A percentile compares a stretch with the other conserved stretches of the same genome.
Evolutionary conservation across 257 asterid genomes (phyloP).

Genomic region (Scutellaria barbata): DNA sequence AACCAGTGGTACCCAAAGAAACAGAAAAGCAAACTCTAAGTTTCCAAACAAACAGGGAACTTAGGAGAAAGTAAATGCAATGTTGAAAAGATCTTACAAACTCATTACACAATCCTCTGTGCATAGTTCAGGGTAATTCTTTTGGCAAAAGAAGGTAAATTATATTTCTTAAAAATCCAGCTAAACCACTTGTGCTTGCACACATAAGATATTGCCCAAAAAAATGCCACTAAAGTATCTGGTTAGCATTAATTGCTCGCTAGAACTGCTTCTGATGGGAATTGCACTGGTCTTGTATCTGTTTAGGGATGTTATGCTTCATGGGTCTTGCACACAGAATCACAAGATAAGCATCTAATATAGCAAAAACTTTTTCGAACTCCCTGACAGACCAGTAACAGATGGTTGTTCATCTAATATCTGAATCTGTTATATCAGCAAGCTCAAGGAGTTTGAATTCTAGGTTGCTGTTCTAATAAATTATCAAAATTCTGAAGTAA

Average conservation of each 20-base stretch:
- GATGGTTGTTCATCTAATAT: constrained; percentile 10
- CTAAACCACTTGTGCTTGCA: neutral
- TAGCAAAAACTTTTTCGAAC: constrained; percentile 6
- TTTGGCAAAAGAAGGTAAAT: neutral
- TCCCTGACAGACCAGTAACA: neutral
- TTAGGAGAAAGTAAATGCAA: too few species aligned
- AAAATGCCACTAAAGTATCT: neutral
- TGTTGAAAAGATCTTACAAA: neutral
- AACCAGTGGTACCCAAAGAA: too few species aligned
- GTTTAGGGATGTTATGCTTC: neutral
- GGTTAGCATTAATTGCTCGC: neutral
- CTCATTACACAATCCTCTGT: neutral
- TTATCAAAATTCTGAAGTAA: neutral
- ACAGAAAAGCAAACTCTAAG: too few species aligned
- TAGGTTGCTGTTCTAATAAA: neutral
- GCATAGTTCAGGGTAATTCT: neutral
- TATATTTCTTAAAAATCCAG: neutral
- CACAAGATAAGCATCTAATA: neutral
- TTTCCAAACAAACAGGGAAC: too few species aligned
- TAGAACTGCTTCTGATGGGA: neutral
- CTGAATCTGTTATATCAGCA: neutral
- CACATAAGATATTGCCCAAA: too few species aligned
- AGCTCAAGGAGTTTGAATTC: neutral
- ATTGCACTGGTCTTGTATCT: neutral
- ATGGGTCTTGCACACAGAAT: constrained; percentile 10